A percentile compares a stretch with the other conserved stretches of the same genome.
phyloP scores from a whole-genome alignment of 2,329 filamentous ascomycete genomes.

The Pseudopyricularia cyperi region DNA sequence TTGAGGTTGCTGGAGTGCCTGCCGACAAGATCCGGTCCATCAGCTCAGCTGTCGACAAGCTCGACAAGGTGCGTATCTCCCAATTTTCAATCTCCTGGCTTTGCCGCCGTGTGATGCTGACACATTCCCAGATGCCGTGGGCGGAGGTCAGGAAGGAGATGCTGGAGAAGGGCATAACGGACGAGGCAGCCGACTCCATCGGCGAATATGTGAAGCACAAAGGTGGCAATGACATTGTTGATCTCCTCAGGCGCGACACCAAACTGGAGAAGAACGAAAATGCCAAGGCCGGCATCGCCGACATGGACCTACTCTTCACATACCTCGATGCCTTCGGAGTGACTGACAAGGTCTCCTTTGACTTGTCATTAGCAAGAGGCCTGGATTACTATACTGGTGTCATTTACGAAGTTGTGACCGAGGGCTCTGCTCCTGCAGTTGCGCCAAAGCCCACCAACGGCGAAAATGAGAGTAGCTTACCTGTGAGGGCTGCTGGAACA shows the following conservation, averaged over 20 bases:
- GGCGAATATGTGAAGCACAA: conserved; percentile 55
- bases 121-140: conserved; percentile 47
- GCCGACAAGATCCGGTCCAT: conserved; percentile 78
- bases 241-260: conserved; percentile 54
- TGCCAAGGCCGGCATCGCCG: conserved; percentile 67
- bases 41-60: conserved; percentile 86
- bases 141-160: conserved; percentile 82
- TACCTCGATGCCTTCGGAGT: conserved; percentile 72
- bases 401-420: conserved; percentile 68
- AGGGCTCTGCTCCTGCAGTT: conserved; percentile 19
- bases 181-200: conserved; percentile 72
- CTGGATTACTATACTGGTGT: conserved; percentile 49
- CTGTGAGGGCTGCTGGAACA: not conserved
- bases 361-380: conserved; percentile 78
- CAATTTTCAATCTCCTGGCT: not conserved
- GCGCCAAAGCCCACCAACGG: conserved; percentile 11
- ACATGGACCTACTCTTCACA: conserved; percentile 68
- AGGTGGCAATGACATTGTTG: conserved; percentile 47
- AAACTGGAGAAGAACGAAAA: conserved; percentile 56
- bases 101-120: not conserved
- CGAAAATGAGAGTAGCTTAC: not conserved
- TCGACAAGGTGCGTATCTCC: conserved; percentile 53
- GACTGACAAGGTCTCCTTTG: conserved; percentile 67
- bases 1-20: conserved; percentile 82
- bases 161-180: conserved; percentile 75